Conservation (phyloP, 1,284 basidiomycete species). For the Rhodotorula sp. region DNA sequence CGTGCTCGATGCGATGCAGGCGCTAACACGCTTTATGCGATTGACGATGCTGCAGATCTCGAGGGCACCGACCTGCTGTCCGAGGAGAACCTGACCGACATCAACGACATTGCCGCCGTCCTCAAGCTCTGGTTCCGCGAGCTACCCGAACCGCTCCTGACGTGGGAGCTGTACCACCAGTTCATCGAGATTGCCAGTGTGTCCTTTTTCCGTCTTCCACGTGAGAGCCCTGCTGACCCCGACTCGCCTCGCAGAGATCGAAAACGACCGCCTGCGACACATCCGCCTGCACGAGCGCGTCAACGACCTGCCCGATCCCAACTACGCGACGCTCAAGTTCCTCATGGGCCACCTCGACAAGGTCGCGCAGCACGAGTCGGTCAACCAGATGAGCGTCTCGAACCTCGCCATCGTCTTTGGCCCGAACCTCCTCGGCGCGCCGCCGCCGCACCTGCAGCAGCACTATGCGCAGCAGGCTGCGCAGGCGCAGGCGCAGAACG, state of each 20-base stretch:
- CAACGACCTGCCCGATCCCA: constrained; percentile 95
- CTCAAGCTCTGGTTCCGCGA: constrained; percentile 97
- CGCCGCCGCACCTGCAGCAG: constrained; percentile 49
- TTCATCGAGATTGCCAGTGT: constrained; percentile 94
- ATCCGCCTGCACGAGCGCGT: constrained; percentile 95
- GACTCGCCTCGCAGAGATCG: constrained; percentile 65
- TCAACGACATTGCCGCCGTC: constrained; percentile 91
- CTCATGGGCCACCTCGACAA: constrained; percentile 91
- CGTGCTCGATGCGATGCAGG: no score
- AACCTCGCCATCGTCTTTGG: constrained; percentile 98
- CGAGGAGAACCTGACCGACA: constrained; percentile 88
- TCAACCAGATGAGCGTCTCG: constrained; percentile 90
- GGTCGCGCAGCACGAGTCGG: constrained; percentile 69
- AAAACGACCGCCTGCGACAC: constrained; percentile 88
- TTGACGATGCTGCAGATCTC: constrained; percentile 61
- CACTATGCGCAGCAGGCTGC: constrained; percentile 12
- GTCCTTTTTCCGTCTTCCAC: constrained; percentile 48
- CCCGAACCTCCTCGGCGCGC: constrained; percentile 80
- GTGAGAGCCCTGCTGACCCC: not conserved
- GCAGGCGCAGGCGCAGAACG: constrained; percentile 1
- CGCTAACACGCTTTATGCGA: not conserved
- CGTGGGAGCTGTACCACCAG: constrained; percentile 76
- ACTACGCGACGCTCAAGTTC: constrained; percentile 95
- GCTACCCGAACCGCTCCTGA: constrained; percentile 90
- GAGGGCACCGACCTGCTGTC: constrained; percentile 79